phyloP scores from a whole-genome alignment of 768 basidiomycete species.

The Russula emetica region DNA sequence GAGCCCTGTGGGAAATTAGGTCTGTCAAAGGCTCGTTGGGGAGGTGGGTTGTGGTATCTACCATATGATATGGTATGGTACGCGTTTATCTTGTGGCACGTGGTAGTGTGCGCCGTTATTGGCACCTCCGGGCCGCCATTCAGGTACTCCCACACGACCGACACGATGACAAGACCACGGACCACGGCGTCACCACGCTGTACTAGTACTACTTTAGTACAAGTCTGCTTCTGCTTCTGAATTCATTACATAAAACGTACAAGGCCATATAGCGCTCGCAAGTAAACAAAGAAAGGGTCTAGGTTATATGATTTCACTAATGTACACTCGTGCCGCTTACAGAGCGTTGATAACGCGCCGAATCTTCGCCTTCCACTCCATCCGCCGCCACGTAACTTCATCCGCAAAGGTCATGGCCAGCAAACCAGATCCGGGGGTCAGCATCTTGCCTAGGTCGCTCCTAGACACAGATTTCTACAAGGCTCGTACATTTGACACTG shows the following conservation, averaged over 20 bases:
- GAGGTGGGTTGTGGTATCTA: neutral
- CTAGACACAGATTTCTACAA: slow-evolving; percentile 96
- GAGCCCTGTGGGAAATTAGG: slow-evolving; percentile 39
- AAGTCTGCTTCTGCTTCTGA: too few relatives aligned
- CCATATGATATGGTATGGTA: neutral
- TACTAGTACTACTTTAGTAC: too few relatives aligned
- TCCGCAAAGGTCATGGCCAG: slow-evolving; percentile 2
- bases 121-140: neutral
- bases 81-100: too few relatives aligned
- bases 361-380: neutral
- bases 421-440: slow-evolving; percentile 14
- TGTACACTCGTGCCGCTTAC: neutral
- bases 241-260: too few relatives aligned
- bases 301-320: too few relatives aligned
- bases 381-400: neutral
- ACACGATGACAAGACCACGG: neutral
- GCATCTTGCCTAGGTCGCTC: slow-evolving; percentile 48
- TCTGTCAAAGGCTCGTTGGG: neutral
- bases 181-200: too few relatives aligned
- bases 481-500: slow-evolving; percentile 26
- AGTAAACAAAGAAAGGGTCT: too few relatives aligned
- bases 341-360: neutral
- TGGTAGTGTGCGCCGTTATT: too few relatives aligned
- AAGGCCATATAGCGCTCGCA: too few relatives aligned
- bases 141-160: too few relatives aligned